Evolutionary conservation across 768 basidiomycete species (phyloP), one percentile per base, ranked within the genome.

Genomic region (Serpula lacrymans): DNA sequence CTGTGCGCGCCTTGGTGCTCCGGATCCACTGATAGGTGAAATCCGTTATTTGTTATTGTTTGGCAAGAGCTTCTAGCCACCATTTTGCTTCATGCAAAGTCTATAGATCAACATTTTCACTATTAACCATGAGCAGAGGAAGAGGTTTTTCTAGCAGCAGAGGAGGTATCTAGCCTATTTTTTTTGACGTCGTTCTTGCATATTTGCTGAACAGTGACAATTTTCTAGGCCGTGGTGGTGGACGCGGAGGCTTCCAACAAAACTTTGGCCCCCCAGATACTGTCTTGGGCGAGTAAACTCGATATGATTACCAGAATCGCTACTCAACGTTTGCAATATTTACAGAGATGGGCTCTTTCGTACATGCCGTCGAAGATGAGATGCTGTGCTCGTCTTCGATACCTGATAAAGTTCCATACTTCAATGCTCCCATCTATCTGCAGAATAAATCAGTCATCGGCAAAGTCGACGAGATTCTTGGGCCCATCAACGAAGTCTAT

Each of bases 391-490:
- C 82, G 6, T 91, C 93, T 3, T 65, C 80, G 14, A 75, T 90
- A 58, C 66, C 84, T 3, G 84, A 94, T 65, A 95, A 89, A 71
- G 92, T 99, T 20, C 96, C 96, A 1, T 95, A 93, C 65, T 99
- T 99, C 78, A 99, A 99, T 63, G 94, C 95, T 0, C 94, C 95
- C 35, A 92, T 98, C 59, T 98, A 95, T 64, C 78, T 98, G 38
- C 84, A 90, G 72, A 96, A 97, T 65, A 98, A 96, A 68, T 88
- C 91, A 8, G 74, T 80, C 50, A 91, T 98, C 47, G 95, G 96
- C 47, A 97, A 96, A 68, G 87, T 99, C 29, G 96, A 99, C 65
- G 96, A 99, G 65, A 98, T 99, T 51, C 78, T 99, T n/a, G 96
- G 96, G 2, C 95, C 96, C 12, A 94, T 99, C 62, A 99, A 96